Conservation (phyloP, 129 eudicot species). For the Arctium minus region DNA sequence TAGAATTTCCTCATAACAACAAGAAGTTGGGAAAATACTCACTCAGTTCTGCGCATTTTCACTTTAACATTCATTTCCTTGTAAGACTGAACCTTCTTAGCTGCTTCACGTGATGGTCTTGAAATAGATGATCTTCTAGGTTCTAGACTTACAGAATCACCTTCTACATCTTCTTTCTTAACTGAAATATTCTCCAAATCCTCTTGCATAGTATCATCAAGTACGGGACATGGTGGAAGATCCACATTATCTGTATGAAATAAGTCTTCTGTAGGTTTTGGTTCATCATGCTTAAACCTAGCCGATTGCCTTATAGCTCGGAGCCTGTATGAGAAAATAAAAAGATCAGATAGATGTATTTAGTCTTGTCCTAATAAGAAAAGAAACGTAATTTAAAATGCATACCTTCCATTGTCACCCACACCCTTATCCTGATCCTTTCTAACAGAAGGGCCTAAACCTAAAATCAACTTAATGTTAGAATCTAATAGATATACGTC, state of each 20-base stretch:
- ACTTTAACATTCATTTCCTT: constrained; percentile 46
- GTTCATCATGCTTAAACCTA: constrained; percentile 34
- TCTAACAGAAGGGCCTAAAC: constrained; percentile 35
- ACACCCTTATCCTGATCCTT: constrained; percentile 36
- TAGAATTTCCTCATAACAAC: not conserved
- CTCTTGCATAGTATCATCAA: constrained; percentile 32
- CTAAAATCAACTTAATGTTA: constrained; percentile 21
- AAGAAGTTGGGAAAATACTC: constrained; percentile 9
- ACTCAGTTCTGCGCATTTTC: constrained; percentile 65
- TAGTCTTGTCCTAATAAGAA: not conserved
- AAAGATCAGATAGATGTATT: not conserved
- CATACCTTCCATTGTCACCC: constrained; percentile 50
- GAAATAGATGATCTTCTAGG: constrained; percentile 42
- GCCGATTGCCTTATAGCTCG: constrained; percentile 45
- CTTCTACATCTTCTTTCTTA: constrained; percentile 22
- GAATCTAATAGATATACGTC: not conserved
- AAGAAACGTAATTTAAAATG: not conserved
- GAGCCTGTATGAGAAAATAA: constrained; percentile 12
- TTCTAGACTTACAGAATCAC: constrained; percentile 22
- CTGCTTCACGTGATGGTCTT: constrained; percentile 68
- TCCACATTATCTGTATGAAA: constrained; percentile 12
- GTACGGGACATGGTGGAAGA: constrained; percentile 18
- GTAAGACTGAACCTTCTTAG: constrained; percentile 62
- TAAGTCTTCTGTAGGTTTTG: constrained; percentile 17
- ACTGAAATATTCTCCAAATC: constrained; percentile 16